Conservation (phyloP, 495 filamentous ascomycete species). For the Parachaetomium inaequale region DNA sequence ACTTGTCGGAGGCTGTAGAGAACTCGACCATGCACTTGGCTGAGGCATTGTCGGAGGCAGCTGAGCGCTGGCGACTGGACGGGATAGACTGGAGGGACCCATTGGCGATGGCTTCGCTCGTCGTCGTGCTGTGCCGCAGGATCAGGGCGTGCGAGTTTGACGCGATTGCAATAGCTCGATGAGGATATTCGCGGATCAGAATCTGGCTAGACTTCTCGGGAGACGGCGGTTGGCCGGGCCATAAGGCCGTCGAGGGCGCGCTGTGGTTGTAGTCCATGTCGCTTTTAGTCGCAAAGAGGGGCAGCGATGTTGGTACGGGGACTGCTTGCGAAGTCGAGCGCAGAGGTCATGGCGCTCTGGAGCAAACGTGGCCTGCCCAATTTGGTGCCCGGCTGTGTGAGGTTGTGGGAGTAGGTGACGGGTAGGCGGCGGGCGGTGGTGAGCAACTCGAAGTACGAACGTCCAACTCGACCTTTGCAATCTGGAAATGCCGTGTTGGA, state of each 20-base stretch:
- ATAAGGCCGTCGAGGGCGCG: constrained; percentile 23
- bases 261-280: constrained; percentile 28
- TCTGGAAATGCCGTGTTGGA: neutral
- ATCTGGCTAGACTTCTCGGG: constrained; percentile 51
- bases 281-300: neutral
- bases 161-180: constrained; percentile 78
- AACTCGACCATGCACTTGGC: constrained; percentile 87
- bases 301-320: neutral
- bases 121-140: constrained; percentile 67
- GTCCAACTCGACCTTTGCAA: neutral
- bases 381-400: neutral
- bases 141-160: constrained; percentile 76
- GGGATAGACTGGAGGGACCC: constrained; percentile 48
- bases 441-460: neutral
- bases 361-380: neutral
- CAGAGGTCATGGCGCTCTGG: constrained; percentile 15
- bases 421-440: neutral
- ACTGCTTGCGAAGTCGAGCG: neutral
- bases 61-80: constrained; percentile 37
- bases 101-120: constrained; percentile 50
- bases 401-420: no score
- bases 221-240: constrained; percentile 37
- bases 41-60: constrained; percentile 35
- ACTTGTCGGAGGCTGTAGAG: constrained; percentile 54
- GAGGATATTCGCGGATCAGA: constrained; percentile 71